Conservation (phyloP, 1,139 yeast species). For the Yamadazyma atmosphaerica region DNA sequence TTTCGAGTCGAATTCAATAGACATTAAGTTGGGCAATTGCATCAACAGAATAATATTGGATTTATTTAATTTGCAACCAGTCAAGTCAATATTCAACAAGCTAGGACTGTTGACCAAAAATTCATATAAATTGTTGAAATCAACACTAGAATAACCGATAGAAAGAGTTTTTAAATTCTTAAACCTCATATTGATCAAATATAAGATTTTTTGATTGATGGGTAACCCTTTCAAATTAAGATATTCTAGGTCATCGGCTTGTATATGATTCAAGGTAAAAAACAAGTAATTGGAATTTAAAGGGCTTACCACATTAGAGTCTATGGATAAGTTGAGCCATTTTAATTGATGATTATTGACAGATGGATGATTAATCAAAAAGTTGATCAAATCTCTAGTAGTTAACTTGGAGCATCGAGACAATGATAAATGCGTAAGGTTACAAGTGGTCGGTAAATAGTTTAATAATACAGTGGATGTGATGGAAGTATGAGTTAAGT, state of each 20-base stretch:
- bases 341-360: constrained; percentile 54
- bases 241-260: constrained; percentile 53
- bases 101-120: constrained; percentile 37
- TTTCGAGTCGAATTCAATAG: constrained; percentile 45
- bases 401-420: constrained; percentile 78
- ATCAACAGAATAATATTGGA: constrained; percentile 24
- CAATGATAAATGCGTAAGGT: constrained; percentile 74
- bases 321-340: constrained; percentile 80
- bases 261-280: constrained; percentile 53
- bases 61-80: constrained; percentile 36
- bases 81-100: constrained; percentile 37
- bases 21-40: constrained; percentile 28
- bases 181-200: constrained; percentile 55
- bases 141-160: constrained; percentile 57
- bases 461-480: constrained; percentile 53
- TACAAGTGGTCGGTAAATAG: constrained; percentile 51
- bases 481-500: constrained; percentile 79
- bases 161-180: constrained; percentile 59
- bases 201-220: constrained; percentile 52
- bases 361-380: constrained; percentile 73
- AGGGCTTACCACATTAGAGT: constrained; percentile 65
- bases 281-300: constrained; percentile 60
- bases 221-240: constrained; percentile 79
- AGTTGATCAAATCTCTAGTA: constrained; percentile 70
- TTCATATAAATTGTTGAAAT: constrained; percentile 48